Evolutionary conservation across 768 basidiomycete genomes (phyloP).

Genomic region (Scleroderma bovista): DNA sequence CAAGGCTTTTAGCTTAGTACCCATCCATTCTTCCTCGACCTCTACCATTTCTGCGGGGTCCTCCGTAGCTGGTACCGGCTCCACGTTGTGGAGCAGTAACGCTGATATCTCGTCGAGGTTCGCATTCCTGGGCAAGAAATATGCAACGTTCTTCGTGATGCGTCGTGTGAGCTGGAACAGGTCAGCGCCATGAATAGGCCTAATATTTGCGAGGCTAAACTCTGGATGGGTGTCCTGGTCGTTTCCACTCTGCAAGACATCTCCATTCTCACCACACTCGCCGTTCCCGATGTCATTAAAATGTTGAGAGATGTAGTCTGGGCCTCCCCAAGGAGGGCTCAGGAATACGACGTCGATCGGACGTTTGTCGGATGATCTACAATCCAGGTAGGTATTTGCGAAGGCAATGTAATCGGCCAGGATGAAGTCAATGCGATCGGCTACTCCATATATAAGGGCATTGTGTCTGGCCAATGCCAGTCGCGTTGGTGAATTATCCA

Average conservation of each 20-base stretch:
- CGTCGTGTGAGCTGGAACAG: constrained; percentile 69
- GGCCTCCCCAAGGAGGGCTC: constrained; percentile 96
- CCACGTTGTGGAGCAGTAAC: constrained; percentile 30
- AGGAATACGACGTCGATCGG: constrained; percentile 88
- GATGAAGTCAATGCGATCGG: constrained; percentile 92
- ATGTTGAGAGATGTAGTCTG: constrained; percentile 47
- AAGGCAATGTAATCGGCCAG: constrained; percentile 82
- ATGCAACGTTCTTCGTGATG: constrained; percentile 82
- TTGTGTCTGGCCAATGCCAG: constrained; percentile 91
- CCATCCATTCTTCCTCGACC: constrained; percentile 97
- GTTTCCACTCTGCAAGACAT: background rate
- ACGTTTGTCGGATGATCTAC: constrained; percentile 23
- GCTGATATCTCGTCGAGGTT: constrained; percentile 65
- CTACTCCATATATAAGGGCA: constrained; percentile 89
- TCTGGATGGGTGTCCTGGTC: constrained; percentile 35
- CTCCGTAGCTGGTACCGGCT: background rate
- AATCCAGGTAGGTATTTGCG: constrained; percentile 43
- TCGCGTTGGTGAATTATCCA: constrained; percentile 82
- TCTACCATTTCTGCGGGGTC: constrained; percentile 58
- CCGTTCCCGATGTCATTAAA: constrained; percentile 1
- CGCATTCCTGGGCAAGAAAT: constrained; percentile 83
- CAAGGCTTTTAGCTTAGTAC: constrained; percentile 85
- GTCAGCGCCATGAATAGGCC: constrained; percentile 77
- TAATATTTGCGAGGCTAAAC: constrained; percentile 67
- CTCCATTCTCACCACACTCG: background rate